Evolutionary conservation across 192 early-diverging fungal species (phyloP).

Genomic region (Backusella parvicylindrica): DNA sequence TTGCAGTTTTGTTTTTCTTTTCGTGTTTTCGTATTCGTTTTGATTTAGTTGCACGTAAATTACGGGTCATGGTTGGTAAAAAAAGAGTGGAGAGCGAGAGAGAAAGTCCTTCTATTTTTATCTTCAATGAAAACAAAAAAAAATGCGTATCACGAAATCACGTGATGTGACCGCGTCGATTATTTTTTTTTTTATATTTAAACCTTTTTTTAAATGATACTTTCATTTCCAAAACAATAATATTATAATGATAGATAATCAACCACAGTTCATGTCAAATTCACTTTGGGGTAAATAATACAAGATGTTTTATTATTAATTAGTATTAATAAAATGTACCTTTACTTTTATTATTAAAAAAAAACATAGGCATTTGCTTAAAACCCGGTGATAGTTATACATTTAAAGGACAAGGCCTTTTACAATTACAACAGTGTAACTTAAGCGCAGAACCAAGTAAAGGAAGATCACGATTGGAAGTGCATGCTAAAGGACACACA

Average conservation of each 20-base stretch:
- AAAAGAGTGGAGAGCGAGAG: no score
- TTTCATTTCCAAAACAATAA: no score
- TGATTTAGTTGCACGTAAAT: no score
- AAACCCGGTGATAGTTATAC: slow-evolving; percentile 1
- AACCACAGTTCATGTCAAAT: background rate
- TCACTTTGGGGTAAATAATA: slow-evolving; percentile 12
- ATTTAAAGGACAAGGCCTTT: background rate
- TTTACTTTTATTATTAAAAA: background rate
- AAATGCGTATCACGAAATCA: no score
- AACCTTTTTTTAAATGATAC: no score
- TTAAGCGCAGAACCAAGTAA: background rate
- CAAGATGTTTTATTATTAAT: background rate
- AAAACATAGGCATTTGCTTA: background rate
- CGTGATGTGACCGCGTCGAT: no score
- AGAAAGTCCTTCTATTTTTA: no score
- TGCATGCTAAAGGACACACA: background rate
- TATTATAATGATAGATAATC: no score
- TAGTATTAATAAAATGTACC: background rate
- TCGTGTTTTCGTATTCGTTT: background rate
- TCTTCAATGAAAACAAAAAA: no score
- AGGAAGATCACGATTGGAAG: background rate
- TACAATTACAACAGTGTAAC: background rate
- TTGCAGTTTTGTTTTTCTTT: background rate
- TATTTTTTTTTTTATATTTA: background rate
- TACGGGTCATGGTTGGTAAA: no score